Base-by-base conservation (phyloP, 768 basidiomycete species). In the Lanmaoa pseudosensibilis region DNA sequence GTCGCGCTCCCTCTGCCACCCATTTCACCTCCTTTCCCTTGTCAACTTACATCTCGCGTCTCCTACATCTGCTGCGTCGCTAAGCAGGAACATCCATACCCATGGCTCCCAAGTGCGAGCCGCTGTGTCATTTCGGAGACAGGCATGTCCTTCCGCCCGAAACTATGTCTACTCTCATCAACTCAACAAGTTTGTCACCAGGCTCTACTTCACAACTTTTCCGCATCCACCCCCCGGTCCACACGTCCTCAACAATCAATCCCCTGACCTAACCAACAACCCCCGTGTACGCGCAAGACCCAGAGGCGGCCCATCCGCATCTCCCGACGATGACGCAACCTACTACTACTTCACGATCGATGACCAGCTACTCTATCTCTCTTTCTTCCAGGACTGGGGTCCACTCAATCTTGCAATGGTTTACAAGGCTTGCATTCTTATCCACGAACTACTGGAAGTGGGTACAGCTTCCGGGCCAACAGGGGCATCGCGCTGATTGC, bases 351-450 rank as follows among this genome's bases (percentile, higher is more conserved):
- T 96, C 77, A 92, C 90, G 54, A 84, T 96, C 75, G 94, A 97
- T 74, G 88, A 94, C 78, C 89, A 93, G 62, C 81, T 97, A 37
- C 81, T 89, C 63, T 97, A 97, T 77, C 82, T 94, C 61, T 92
- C 90, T 33, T 97, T 97, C 81, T 95, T 90, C 71, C 87, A 93
- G 70, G 94, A 97, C 72, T 95, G 92, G 87, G 94, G 94, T 15
- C 94, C 94, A 32, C 78, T 94, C 52, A 94, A 94, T 69, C 79
- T 94, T 38, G 87, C 90, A n/a, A 91, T 90, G 90, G 90, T 94
- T 33, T 94, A 92, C 77, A 92, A 90, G 73, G 89, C 86, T 32
- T 95, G 94, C 74, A 91, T 96, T 34, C 83, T 93, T 61, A 88
- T 95, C 55, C 94, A 95, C 68, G 89, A 92, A 71, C 80, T 95